phyloP scores from a whole-genome alignment of 768 basidiomycete genomes.

The Artomyces pyxidatus region DNA sequence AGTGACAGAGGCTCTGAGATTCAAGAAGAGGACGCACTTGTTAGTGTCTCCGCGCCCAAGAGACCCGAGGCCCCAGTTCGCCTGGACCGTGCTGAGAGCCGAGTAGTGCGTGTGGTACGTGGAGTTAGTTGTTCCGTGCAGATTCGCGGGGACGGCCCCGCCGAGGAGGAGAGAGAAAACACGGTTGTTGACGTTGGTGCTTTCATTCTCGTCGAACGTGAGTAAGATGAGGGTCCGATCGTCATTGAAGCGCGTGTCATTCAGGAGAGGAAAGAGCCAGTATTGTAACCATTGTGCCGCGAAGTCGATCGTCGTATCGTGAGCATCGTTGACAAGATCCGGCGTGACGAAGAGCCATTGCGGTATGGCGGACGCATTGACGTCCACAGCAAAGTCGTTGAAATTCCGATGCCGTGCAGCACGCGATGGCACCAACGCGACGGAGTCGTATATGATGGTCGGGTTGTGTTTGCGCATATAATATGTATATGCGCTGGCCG shows the following conservation, averaged over 20 bases:
- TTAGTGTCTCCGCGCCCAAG: slow-evolving; percentile 56
- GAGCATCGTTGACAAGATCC: slow-evolving; percentile 49
- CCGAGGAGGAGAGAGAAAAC: slow-evolving; percentile 39
- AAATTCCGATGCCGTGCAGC: slow-evolving; percentile 45
- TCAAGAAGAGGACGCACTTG: slow-evolving; percentile 21
- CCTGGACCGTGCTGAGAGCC: slow-evolving; percentile 43
- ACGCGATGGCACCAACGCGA: slow-evolving; percentile 35
- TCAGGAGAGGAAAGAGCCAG: slow-evolving; percentile 46
- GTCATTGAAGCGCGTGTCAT: slow-evolving; percentile 44
- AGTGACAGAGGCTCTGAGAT: background rate
- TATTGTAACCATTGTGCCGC: slow-evolving; percentile 36
- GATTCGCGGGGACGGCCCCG: slow-evolving; percentile 33
- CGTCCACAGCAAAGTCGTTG: slow-evolving; percentile 52
- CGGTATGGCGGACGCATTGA: slow-evolving; percentile 39
- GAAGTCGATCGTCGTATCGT: slow-evolving; percentile 49
- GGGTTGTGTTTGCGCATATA: slow-evolving; percentile 55
- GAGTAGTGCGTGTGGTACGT: slow-evolving; percentile 61
- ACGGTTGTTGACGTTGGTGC: slow-evolving; percentile 34
- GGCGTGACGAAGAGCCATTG: slow-evolving; percentile 61
- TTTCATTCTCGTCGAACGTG: slow-evolving; percentile 54
- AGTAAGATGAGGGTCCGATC: slow-evolving; percentile 47
- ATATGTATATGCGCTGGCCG: slow-evolving; percentile 32
- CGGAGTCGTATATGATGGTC: slow-evolving; percentile 41
- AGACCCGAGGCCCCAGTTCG: slow-evolving; percentile 54
- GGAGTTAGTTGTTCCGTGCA: slow-evolving; percentile 38